Evolutionary conservation across 345 rosid species (phyloP).

Genomic region (Eucalyptus marginata): DNA sequence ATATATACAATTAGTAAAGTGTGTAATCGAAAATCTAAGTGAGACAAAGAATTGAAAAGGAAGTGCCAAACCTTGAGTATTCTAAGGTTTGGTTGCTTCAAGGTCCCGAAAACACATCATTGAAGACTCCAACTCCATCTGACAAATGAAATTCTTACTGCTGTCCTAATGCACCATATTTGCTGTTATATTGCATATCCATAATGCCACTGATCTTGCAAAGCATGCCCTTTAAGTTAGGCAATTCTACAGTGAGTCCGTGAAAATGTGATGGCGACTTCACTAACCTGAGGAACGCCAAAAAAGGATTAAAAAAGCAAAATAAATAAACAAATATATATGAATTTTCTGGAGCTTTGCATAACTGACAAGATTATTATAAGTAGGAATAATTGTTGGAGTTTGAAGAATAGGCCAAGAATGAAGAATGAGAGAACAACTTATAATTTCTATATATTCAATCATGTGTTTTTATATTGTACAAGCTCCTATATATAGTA

Average conservation of each 20-base stretch:
- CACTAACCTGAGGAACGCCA: not conserved
- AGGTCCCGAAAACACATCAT: not conserved
- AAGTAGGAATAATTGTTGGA: not conserved
- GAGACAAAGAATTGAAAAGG: not conserved
- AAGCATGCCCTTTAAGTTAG: not conserved
- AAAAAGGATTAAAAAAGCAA: not conserved
- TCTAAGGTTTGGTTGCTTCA: not conserved
- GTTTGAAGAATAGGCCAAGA: too few relatives aligned
- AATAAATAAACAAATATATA: not conserved
- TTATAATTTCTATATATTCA: too few relatives aligned
- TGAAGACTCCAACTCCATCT: not conserved
- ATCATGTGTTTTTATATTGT: too few relatives aligned
- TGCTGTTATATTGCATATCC: not conserved
- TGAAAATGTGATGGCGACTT: not conserved
- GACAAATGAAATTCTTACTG: not conserved
- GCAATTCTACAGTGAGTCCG: not conserved
- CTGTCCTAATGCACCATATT: not conserved
- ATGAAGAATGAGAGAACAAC: too few relatives aligned
- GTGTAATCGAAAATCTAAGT: not conserved
- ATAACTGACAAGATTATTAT: not conserved
- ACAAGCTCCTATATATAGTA: too few relatives aligned
- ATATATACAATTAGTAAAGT: not conserved
- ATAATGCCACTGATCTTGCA: not conserved
- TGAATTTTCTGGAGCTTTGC: not conserved
- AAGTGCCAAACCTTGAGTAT: not conserved